Percentiles rank a stretch among this genome's conserved stretches.
These are phyloP conservation scores for Chalaropsis thielavioides DNA, from an alignment of 2,329 filamentous ascomycete genomes.

Conservation along the genomic window DNA sequence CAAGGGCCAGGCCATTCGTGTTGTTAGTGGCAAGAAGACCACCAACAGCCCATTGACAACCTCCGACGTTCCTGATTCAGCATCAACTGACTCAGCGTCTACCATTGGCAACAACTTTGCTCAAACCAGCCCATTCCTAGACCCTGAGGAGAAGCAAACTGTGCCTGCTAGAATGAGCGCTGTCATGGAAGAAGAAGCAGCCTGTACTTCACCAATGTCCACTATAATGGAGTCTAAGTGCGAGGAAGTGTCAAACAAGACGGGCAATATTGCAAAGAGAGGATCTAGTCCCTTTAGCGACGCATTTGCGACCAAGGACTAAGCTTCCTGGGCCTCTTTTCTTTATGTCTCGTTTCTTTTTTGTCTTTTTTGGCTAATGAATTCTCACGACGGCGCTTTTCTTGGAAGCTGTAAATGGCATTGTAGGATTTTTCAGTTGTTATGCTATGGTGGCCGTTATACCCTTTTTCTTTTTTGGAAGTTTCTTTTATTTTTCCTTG, in stretches of 20 bases:
- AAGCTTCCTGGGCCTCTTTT: constrained; percentile 15
- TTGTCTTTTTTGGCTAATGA: constrained; percentile 1
- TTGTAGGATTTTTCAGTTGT: constrained; percentile 1
- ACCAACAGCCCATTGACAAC: not conserved
- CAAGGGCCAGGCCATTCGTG: constrained; percentile 45
- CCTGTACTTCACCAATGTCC: constrained; percentile 26
- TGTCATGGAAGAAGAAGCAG: constrained; percentile 40
- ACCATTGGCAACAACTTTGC: not conserved
- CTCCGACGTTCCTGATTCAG: not conserved
- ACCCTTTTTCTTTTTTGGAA: not conserved
- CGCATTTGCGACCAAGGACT: constrained; percentile 41
- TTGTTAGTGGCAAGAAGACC: constrained; percentile 35
- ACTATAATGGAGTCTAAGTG: constrained; percentile 21
- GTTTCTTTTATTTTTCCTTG: constrained; percentile 17
- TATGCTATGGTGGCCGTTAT: constrained; percentile 2
- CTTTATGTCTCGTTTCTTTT: not conserved
- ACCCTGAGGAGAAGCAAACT: constrained; percentile 31
- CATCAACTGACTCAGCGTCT: not conserved
- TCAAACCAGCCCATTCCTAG: constrained; percentile 39
- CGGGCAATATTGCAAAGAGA: constrained; percentile 23
- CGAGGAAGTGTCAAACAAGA: constrained; percentile 23
- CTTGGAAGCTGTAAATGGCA: not conserved
- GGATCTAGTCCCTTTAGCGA: constrained; percentile 42
- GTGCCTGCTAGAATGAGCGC: constrained; percentile 38
- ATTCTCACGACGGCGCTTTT: constrained; percentile 1